phyloP scores from a whole-genome alignment of 495 filamentous ascomycete species.

The Neurospora pannonica region DNA sequence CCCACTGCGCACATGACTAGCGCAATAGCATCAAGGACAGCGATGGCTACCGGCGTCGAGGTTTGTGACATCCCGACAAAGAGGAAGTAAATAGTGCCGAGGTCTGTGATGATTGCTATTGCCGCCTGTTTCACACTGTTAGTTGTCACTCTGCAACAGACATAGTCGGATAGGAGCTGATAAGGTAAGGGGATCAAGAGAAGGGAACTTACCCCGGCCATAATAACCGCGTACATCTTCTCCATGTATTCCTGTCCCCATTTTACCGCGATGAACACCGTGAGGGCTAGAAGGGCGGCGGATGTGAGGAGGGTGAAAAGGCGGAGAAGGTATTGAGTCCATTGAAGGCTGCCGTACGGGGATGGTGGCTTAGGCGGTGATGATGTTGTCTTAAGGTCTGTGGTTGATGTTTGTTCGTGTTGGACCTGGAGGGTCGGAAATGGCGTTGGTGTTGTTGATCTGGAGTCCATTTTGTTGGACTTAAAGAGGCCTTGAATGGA shows the following conservation, averaged over 20 bases:
- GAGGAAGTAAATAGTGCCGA: background rate
- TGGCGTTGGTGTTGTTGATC: background rate
- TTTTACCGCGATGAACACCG: background rate
- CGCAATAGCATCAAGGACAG: background rate
- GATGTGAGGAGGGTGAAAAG: background rate
- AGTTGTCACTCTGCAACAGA: background rate
- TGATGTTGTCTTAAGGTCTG: background rate
- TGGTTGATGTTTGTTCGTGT: background rate
- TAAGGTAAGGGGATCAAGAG: background rate
- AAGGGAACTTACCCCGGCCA: background rate
- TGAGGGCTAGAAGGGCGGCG: background rate
- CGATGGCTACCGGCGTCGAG: background rate
- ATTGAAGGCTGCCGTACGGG: background rate
- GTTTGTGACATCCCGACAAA: background rate
- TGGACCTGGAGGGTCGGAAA: background rate
- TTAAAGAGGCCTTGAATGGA: background rate
- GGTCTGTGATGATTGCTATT: background rate
- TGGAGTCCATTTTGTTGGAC: background rate
- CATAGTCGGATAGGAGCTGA: background rate
- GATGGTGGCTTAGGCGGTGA: background rate
- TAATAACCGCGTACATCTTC: background rate
- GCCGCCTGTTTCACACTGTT: background rate
- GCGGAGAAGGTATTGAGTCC: background rate
- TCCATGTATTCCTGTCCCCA: constrained; percentile 1
- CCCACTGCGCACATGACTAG: background rate